Evolutionary conservation across 1,284 basidiomycete genomes (phyloP).

Genomic region (Irpex rosettiformis): DNA sequence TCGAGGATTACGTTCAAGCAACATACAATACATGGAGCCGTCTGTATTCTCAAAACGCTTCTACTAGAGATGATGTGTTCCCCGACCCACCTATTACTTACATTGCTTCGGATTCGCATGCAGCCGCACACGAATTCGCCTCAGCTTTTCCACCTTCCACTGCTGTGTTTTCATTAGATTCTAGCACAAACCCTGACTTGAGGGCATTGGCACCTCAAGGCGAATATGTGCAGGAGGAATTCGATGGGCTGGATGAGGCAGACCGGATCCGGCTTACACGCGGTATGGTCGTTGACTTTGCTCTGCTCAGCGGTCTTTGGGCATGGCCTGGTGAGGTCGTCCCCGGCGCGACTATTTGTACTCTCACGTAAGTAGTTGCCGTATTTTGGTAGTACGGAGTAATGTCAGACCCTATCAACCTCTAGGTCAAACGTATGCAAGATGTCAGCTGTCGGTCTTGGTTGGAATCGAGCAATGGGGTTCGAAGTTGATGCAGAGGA

Average conservation of each 20-base stretch:
- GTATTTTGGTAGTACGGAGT: background rate
- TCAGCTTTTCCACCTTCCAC: slow-evolving; percentile 35
- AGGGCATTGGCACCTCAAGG: slow-evolving; percentile 46
- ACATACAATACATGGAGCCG: slow-evolving; percentile 40
- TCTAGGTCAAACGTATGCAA: slow-evolving; percentile 60
- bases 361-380: slow-evolving; percentile 44
- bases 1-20: slow-evolving; percentile 44
- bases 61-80: slow-evolving; percentile 19
- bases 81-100: slow-evolving; percentile 38
- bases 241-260: slow-evolving; percentile 36
- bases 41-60: slow-evolving; percentile 27
- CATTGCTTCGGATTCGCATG: slow-evolving; percentile 58
- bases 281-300: slow-evolving; percentile 67
- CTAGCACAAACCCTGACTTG: slow-evolving; percentile 39
- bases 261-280: slow-evolving; percentile 47
- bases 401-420: slow-evolving; percentile 1
- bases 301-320: slow-evolving; percentile 60
- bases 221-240: slow-evolving; percentile 55
- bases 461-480: slow-evolving; percentile 64
- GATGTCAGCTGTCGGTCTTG: slow-evolving; percentile 54
- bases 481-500: slow-evolving; percentile 36
- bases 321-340: slow-evolving; percentile 37
- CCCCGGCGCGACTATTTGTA: slow-evolving; percentile 54
- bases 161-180: slow-evolving; percentile 41
- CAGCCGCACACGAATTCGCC: slow-evolving; percentile 40